Conservation (phyloP, 179 eudicot species). For the Silene noctiflora region DNA sequence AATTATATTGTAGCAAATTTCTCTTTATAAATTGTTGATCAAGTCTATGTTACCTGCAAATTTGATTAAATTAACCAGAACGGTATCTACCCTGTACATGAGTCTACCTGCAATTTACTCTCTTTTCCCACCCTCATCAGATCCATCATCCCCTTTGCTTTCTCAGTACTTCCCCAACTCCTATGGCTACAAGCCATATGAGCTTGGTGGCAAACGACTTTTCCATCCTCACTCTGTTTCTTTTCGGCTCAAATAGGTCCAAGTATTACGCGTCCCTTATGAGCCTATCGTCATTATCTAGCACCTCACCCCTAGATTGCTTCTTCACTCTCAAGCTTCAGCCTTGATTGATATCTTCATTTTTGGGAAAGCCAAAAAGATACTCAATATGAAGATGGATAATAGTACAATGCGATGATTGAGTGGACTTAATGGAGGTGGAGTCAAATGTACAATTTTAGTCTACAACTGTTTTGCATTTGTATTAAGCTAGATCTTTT, state of each 20-base stretch:
- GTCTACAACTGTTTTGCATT: not conserved
- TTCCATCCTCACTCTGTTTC: no score
- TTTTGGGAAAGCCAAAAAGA: no score
- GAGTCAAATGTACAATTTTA: not conserved
- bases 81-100: not conserved
- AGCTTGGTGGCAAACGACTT: no score
- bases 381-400: no score
- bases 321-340: no score
- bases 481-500: not conserved
- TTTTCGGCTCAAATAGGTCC: not conserved
- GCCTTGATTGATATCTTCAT: no score
- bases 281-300: not conserved
- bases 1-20: no score
- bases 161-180: not conserved
- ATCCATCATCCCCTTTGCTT: not conserved
- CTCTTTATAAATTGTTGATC: no score
- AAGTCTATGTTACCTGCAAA: not conserved
- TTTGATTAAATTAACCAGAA: not conserved
- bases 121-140: not conserved
- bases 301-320: not conserved
- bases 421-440: no score
- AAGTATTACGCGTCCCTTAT: not conserved
- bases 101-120: no score
- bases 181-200: not conserved
- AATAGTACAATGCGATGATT: no score